Evolutionary conservation across 2,329 filamentous ascomycete species (phyloP), one percentile per base, ranked within the genome.

Genomic region (Pyrenophora graminea): DNA sequence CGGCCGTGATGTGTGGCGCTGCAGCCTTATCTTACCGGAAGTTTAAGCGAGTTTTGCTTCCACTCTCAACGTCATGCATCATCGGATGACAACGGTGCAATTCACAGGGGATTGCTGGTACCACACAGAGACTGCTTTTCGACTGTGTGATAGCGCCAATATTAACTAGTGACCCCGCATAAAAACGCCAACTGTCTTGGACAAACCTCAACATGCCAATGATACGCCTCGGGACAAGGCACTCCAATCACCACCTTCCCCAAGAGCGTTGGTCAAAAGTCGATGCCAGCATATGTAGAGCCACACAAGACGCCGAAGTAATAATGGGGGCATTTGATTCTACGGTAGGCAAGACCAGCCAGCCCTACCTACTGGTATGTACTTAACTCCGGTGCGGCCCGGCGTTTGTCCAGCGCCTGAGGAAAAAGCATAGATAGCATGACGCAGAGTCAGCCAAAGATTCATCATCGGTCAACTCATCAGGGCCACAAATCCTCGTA

Each of bases 401-500:
- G 27, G 27, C 27, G 10, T 30, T 30, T 10, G 9, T 30, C 10
- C 4, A 30, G 27, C 27, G 12, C 27, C 27, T 30, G 9, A 30
- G 10, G 27, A 30, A 49, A 55, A 55, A 48, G 39, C 45, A 40
- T 39, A 42, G 50, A 45, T 45, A 45, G 41, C 31, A 51, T 51
- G 53, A 53, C 50, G 47, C 49, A 56, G 47, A 33, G 41, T 45
- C 45, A 42, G 30, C 32, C 30, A 18, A 38, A 15, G 17, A 30
- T n/a, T 31, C 39, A 34, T 27, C 36, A 19, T 32, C 27, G 2
- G 12, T 37, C 32, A 33, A 15, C 18, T n/a, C 48, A 31, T 33
- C 42, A 42, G 38, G 21, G 27, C 41, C 32, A 40, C 13, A 25
- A 6, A 42, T 38, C 32, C 34, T 23, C 44, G 9, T 21, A 33